A percentile compares a stretch with the other conserved stretches of the same genome.
Evolutionary conservation across 164 flowering plant species (phyloP).

Genomic region (Chimonanthus salicifolius): DNA sequence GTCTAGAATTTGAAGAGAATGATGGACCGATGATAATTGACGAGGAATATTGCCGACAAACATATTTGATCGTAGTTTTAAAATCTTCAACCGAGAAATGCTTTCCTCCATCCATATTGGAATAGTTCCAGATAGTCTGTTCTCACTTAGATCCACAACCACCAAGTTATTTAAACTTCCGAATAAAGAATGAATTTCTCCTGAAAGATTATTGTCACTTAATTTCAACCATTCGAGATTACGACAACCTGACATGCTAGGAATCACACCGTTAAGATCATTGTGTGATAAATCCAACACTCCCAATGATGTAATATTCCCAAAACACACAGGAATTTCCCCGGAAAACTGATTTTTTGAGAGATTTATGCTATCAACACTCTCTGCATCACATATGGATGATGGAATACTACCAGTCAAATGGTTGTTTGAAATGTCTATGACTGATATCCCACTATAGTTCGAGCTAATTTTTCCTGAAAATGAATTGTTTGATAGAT

Average conservation of each 20-base stretch:
- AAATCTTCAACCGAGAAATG: not conserved
- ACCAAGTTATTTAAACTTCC: not conserved
- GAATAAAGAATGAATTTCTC: not conserved
- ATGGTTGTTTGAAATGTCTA: not conserved
- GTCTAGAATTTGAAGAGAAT: conserved; percentile 4
- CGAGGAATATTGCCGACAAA: conserved; percentile 1
- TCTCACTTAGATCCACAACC: not conserved
- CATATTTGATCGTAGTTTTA: not conserved
- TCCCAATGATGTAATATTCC: not conserved
- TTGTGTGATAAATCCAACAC: not conserved
- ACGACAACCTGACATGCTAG: not conserved
- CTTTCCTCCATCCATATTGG: conserved; percentile 3
- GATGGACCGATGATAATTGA: not conserved
- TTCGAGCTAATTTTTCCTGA: too few species aligned
- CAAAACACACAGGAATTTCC: not conserved
- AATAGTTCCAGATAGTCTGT: not conserved
- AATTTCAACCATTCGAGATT: not conserved
- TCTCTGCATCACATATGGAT: not conserved
- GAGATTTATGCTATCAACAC: not conserved
- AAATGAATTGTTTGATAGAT: too few species aligned
- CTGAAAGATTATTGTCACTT: not conserved
- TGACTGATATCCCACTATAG: too few species aligned
- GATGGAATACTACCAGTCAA: not conserved
- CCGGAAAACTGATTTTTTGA: not conserved
- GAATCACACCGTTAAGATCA: not conserved